Evolutionary conservation across 805 yeast species (phyloP).

Genomic region (Metschnikowia kunwiensis): DNA sequence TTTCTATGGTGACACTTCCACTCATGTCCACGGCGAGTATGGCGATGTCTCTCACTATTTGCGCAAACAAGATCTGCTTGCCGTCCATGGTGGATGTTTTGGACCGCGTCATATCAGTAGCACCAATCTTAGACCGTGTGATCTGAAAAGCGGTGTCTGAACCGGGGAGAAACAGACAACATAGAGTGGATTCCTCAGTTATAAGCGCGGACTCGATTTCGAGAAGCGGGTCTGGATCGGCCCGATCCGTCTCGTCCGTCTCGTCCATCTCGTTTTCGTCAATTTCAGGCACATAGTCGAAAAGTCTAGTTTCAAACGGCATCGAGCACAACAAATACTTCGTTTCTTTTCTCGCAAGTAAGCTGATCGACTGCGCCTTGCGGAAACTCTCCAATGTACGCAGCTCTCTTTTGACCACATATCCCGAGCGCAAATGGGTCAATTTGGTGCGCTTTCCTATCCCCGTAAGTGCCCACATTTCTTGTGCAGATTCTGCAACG

Average conservation of each 20-base stretch:
- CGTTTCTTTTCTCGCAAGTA: conserved; percentile 18
- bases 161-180: conserved; percentile 12
- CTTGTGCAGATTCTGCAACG: conserved; percentile 27
- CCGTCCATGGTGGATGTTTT: conserved; percentile 1
- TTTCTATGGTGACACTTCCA: conserved; percentile 2
- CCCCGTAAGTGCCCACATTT: conserved; percentile 44
- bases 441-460: conserved; percentile 32
- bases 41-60: conserved; percentile 4
- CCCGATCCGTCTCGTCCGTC: conserved; percentile 13
- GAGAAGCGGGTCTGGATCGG: conserved; percentile 22
- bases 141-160: conserved; percentile 26
- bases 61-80: conserved; percentile 8
- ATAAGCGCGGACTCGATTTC: conserved; percentile 25
- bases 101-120: conserved; percentile 21
- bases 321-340: conserved; percentile 34
- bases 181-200: conserved; percentile 18
- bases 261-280: conserved; percentile 25
- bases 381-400: conserved; percentile 30
- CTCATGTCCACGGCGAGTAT: conserved; percentile 1
- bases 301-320: conserved; percentile 36
- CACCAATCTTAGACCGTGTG: conserved; percentile 19
- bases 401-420: conserved; percentile 24
- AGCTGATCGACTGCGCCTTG: conserved; percentile 25
- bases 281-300: conserved; percentile 29
- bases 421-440: conserved; percentile 34